A percentile compares a stretch with the other conserved stretches of the same genome.
phyloP scores from a whole-genome alignment of 352 stramenopile species.

The Phytophthora idaei region DNA sequence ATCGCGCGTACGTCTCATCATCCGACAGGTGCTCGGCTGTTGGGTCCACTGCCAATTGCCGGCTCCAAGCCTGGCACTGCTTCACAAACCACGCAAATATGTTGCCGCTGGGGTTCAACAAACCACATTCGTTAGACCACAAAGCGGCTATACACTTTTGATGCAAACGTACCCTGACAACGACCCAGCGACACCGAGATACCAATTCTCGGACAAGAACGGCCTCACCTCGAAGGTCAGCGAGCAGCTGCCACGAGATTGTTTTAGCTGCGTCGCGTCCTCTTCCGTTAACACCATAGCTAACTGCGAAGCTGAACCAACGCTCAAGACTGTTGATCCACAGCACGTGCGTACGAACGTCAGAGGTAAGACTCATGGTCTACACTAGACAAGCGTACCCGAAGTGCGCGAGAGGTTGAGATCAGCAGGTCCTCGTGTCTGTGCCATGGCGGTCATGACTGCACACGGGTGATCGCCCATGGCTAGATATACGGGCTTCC shows the following conservation, averaged over 20 bases:
- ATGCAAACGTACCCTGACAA: constrained; percentile 59
- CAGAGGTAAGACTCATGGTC: neutral
- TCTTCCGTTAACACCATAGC: constrained; percentile 59
- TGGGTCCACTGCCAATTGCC: constrained; percentile 39
- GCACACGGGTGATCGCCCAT: constrained; percentile 80
- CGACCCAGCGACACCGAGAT: constrained; percentile 62
- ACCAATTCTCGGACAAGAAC: constrained; percentile 51
- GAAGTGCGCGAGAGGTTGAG: constrained; percentile 42
- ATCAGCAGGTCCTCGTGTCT: constrained; percentile 22
- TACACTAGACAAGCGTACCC: constrained; percentile 1
- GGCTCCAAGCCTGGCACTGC: constrained; percentile 57
- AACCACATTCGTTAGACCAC: neutral
- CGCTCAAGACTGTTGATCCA: constrained; percentile 56
- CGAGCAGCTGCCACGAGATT: constrained; percentile 25
- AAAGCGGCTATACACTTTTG: neutral
- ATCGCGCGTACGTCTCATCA: constrained; percentile 41
- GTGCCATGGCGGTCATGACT: constrained; percentile 48
- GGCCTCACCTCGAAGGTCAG: constrained; percentile 70
- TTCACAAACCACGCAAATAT: constrained; percentile 68
- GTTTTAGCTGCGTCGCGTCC: constrained; percentile 25
- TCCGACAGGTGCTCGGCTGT: constrained; percentile 24
- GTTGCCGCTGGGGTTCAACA: constrained; percentile 51
- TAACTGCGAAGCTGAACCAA: constrained; percentile 75
- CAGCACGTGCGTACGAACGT: neutral
- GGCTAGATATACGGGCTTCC: constrained; percentile 49